These are phyloP conservation scores for Solanum rostratum DNA, from an alignment of 257 asterid species.

Conservation along the genomic window DNA sequence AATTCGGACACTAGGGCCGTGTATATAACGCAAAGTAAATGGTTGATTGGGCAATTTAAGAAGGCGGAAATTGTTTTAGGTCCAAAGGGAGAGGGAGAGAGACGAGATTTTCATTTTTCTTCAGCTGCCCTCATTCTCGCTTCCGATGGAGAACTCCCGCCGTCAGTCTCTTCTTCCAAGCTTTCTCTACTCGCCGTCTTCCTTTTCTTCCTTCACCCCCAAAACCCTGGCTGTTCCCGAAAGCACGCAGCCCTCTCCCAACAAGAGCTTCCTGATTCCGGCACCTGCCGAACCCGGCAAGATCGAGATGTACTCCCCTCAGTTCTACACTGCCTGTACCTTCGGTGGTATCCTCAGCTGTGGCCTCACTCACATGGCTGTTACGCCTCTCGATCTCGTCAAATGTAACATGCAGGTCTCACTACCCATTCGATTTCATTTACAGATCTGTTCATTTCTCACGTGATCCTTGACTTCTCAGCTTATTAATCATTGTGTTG, in stretches of 20 bases:
- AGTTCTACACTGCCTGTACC: constrained; percentile 76
- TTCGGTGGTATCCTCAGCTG: constrained; percentile 87
- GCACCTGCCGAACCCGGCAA: constrained; percentile 68
- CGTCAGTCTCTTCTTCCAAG: constrained; percentile 66
- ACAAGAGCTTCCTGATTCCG: constrained; percentile 36
- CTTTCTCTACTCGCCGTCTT: constrained; percentile 44
- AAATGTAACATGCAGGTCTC: constrained; percentile 90
- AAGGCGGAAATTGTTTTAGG: neutral
- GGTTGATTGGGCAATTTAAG: neutral
- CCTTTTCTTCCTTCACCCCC: constrained; percentile 29
- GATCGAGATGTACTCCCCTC: constrained; percentile 78
- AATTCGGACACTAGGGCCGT: neutral
- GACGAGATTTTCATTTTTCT: neutral
- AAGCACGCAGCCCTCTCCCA: constrained; percentile 9
- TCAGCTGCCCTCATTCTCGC: neutral
- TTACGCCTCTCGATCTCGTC: constrained; percentile 95
- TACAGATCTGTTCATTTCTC: neutral
- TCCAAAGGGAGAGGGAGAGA: neutral
- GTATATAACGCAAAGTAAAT: neutral
- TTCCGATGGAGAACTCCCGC: constrained; percentile 19
- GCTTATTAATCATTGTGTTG: neutral
- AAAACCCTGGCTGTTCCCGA: constrained; percentile 20
- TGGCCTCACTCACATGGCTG: constrained; percentile 91
- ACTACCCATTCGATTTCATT: neutral
- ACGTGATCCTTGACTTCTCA: neutral